These are phyloP conservation scores for Rhizopogon rudus DNA, from an alignment of 768 basidiomycete species.

Conservation along the genomic window DNA sequence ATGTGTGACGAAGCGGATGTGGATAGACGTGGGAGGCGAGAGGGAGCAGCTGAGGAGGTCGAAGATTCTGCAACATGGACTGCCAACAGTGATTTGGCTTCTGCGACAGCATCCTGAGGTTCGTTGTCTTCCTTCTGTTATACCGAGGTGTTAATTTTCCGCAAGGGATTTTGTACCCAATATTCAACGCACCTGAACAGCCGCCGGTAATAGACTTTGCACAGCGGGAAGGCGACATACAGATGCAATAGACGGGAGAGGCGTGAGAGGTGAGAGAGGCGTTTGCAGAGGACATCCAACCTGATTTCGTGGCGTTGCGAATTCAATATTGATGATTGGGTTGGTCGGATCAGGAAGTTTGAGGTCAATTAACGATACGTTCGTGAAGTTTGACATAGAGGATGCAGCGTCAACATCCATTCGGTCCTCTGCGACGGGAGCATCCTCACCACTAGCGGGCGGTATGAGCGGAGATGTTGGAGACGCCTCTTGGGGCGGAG, in stretches of 20 bases:
- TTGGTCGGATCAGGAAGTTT: conserved; percentile 21
- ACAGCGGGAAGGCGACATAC: conserved; percentile 5
- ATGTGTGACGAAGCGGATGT: conserved; percentile 1
- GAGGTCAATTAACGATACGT: conserved; percentile 7
- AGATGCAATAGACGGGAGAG: conserved; percentile 44
- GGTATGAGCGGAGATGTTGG: not conserved
- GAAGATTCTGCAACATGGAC: conserved; percentile 4
- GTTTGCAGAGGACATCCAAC: conserved; percentile 4
- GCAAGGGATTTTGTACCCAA: too few relatives aligned
- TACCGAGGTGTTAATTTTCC: not conserved
- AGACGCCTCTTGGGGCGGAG: conserved; percentile 12
- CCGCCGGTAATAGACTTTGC: conserved; percentile 5
- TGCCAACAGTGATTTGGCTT: not conserved
- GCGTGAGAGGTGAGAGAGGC: conserved; percentile 44
- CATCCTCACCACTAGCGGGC: not conserved
- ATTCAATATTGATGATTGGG: conserved; percentile 20
- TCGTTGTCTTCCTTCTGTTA: not conserved
- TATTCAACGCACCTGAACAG: conserved; percentile 13
- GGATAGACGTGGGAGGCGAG: not conserved
- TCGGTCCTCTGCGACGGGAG: conserved; percentile 1
- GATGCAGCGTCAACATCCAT: conserved; percentile 20
- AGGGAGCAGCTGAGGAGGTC: not conserved
- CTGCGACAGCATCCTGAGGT: not conserved
- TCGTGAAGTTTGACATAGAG: conserved; percentile 18
- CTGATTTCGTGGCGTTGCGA: conserved; percentile 1